These are phyloP conservation scores for Suillus subluteus DNA, from an alignment of 768 basidiomycete species.

Conservation along the genomic window DNA sequence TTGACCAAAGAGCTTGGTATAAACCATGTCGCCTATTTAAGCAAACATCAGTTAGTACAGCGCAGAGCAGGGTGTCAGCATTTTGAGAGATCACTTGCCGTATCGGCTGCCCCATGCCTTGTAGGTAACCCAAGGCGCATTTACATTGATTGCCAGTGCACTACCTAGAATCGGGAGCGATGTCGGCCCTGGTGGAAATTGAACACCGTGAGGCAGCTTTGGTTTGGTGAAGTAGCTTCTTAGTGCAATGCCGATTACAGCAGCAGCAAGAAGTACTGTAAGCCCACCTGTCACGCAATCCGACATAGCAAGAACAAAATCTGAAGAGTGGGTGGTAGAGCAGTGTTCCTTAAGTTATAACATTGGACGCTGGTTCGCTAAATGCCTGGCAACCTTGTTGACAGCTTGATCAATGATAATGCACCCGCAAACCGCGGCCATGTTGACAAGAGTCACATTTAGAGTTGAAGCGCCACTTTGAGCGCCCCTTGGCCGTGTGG, in stretches of 20 bases:
- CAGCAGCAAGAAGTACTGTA: not conserved
- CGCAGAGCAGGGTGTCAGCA: not conserved
- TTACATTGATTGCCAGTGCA: slow-evolving; percentile 44
- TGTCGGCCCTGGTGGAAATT: slow-evolving; percentile 49
- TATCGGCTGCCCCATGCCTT: slow-evolving; percentile 45
- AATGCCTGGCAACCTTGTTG: not conserved
- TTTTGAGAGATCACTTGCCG: slow-evolving; percentile 29
- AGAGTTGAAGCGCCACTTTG: not conserved
- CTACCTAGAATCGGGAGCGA: slow-evolving; percentile 53
- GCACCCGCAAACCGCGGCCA: not conserved
- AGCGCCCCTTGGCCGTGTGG: not conserved
- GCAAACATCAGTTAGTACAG: slow-evolving; percentile 2
- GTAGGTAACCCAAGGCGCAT: slow-evolving; percentile 45
- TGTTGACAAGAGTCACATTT: not conserved
- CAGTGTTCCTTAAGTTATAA: not conserved
- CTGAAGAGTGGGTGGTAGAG: not conserved
- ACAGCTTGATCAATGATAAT: not conserved
- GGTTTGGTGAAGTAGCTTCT: slow-evolving; percentile 2
- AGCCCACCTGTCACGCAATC: not conserved
- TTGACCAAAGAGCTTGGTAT: slow-evolving; percentile 13
- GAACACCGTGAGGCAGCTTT: slow-evolving; percentile 2
- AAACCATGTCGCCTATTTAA: slow-evolving; percentile 12
- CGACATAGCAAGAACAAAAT: not conserved
- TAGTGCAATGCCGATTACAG: not conserved
- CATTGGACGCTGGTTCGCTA: not conserved